A percentile compares a stretch with the other conserved stretches of the same genome.
Evolutionary conservation across 768 basidiomycete genomes (phyloP).

Genomic region (Lanmaoa rubissima): DNA sequence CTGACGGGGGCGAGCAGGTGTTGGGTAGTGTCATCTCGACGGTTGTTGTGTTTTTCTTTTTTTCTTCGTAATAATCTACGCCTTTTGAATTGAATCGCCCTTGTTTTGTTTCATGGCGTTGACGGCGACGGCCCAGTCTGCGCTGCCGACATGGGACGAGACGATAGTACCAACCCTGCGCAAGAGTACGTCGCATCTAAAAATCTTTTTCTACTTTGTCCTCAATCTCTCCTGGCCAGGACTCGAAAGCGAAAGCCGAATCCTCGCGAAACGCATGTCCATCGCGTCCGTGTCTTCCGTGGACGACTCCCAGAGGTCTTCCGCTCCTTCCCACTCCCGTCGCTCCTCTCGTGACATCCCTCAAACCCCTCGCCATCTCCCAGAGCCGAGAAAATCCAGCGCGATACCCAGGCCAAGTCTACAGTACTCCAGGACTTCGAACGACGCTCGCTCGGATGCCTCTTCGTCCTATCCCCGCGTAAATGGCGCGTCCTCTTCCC

Average conservation of each 20-base stretch:
- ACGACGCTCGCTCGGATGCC: constrained; percentile 22
- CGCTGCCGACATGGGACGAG: constrained; percentile 70
- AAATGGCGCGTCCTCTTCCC: constrained; percentile 30
- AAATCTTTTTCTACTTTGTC: neutral
- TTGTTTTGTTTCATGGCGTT: constrained; percentile 35
- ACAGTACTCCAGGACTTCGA: constrained; percentile 35
- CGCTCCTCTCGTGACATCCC: constrained; percentile 23
- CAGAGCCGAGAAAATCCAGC: constrained; percentile 37
- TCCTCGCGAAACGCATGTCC: constrained; percentile 75
- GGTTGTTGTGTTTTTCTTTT: neutral
- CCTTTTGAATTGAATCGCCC: constrained; percentile 1
- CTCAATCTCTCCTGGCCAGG: constrained; percentile 41
- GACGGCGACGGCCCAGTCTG: constrained; percentile 39
- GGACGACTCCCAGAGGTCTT: constrained; percentile 40
- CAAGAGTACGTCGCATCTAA: constrained; percentile 54
- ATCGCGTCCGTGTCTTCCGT: constrained; percentile 62
- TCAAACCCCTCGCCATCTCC: constrained; percentile 16
- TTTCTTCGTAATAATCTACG: neutral
- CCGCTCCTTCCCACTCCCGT: constrained; percentile 18
- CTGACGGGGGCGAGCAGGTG: neutral
- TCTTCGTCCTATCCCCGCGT: constrained; percentile 27
- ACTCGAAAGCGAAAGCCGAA: constrained; percentile 75
- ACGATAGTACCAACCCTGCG: constrained; percentile 78
- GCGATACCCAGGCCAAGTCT: constrained; percentile 49
- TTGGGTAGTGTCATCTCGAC: neutral